Evolutionary conservation across 139 green algal genomes (phyloP).

Genomic region (Chlamydomonas sphaeroides): DNA sequence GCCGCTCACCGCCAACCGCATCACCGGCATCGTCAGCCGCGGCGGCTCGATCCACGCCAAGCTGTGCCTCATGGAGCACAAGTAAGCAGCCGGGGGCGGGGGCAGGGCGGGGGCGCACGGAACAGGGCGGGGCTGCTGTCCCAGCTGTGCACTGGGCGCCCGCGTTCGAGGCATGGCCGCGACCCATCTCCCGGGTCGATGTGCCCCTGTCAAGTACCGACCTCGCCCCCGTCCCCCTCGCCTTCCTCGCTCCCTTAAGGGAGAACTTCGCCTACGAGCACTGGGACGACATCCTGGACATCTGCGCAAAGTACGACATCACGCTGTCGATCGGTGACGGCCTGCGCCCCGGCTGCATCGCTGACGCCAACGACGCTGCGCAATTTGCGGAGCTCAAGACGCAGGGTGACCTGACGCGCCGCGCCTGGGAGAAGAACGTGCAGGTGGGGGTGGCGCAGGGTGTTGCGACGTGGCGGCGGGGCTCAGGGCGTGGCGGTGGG

Average conservation of each 20-base stretch:
- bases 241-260: background rate
- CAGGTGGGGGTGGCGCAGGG: slow-evolving; percentile 81
- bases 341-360: slow-evolving; percentile 89
- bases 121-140: background rate
- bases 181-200: too few species aligned
- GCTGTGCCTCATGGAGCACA: slow-evolving; percentile 90
- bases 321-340: slow-evolving; percentile 92
- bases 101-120: too few species aligned
- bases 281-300: slow-evolving; percentile 99
- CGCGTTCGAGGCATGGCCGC: too few species aligned
- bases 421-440: slow-evolving; percentile 94
- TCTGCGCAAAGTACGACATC: slow-evolving; percentile 93
- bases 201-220: too few species aligned
- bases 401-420: slow-evolving; percentile 93
- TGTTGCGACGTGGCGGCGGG: too few species aligned
- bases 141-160: too few species aligned
- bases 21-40: slow-evolving; percentile 95
- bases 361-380: slow-evolving; percentile 94
- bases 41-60: slow-evolving; percentile 97
- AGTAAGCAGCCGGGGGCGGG: background rate
- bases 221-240: background rate
- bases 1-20: slow-evolving; percentile 87
- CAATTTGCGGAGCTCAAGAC: slow-evolving; percentile 97
- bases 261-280: slow-evolving; percentile 99
- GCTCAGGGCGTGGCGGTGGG: too few species aligned